phyloP scores from a whole-genome alignment of 805 yeast genomes.

The Suhomyces faveliae region DNA sequence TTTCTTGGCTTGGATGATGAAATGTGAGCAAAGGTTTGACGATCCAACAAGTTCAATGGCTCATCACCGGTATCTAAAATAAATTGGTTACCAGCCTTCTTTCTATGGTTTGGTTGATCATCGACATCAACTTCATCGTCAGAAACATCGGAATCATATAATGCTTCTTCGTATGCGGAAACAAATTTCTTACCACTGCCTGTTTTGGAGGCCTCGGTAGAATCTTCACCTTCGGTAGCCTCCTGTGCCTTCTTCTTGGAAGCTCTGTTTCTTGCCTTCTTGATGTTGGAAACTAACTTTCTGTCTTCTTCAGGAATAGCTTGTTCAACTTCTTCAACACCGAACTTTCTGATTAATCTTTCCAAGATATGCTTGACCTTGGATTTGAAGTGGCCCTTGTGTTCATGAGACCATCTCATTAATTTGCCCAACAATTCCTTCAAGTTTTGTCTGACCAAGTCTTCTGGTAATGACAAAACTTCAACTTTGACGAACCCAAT shows the following conservation, averaged over 20 bases:
- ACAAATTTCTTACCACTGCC: conserved; percentile 51
- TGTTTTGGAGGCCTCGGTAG: conserved; percentile 13
- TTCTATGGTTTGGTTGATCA: conserved; percentile 31
- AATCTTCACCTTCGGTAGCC: conserved; percentile 29
- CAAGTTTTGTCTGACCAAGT: conserved; percentile 64
- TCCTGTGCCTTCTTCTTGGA: conserved; percentile 63
- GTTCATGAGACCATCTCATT: conserved; percentile 93
- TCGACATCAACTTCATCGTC: conserved; percentile 58
- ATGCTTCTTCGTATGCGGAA: conserved; percentile 90
- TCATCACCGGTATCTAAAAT: conserved; percentile 72
- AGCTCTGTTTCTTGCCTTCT: conserved; percentile 80
- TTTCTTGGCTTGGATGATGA: conserved; percentile 83
- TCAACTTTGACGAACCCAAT: conserved; percentile 93
- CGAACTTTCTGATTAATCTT: conserved; percentile 85
- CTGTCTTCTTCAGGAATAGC: conserved; percentile 89
- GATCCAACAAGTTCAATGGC: conserved; percentile 88
- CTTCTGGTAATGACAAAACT: conserved; percentile 77
- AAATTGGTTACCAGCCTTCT: conserved; percentile 51
- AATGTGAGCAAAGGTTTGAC: conserved; percentile 79
- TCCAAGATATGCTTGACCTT: conserved; percentile 92
- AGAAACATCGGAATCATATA: conserved; percentile 68
- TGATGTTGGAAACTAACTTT: conserved; percentile 79
- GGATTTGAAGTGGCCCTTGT: conserved; percentile 89
- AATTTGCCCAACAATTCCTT: conserved; percentile 65
- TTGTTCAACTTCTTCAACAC: conserved; percentile 77